Evolutionary conservation across 371 early-diverging fungal species (phyloP).

Genomic region (Syncephalastrum monosporum): DNA sequence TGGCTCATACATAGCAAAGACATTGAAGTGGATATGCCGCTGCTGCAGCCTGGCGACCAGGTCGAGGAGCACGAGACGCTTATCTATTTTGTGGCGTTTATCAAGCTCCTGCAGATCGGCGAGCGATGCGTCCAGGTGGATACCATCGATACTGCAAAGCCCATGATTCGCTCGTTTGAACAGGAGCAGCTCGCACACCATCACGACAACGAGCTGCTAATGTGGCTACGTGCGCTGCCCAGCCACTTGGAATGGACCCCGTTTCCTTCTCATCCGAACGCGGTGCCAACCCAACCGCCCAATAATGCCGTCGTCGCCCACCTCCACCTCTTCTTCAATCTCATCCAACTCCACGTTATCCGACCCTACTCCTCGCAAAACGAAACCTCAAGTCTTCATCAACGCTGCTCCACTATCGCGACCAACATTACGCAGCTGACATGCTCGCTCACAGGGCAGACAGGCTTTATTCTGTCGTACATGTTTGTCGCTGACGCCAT

Average conservation of each 20-base stretch:
- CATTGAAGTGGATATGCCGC: constrained; percentile 27
- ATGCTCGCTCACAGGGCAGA: constrained; percentile 18
- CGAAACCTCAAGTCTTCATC: constrained; percentile 10
- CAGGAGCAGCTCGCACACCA: constrained; percentile 28
- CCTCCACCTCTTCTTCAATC: constrained; percentile 26
- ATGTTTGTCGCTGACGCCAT: constrained; percentile 29
- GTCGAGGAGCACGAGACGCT: constrained; percentile 23
- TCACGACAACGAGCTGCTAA: constrained; percentile 20
- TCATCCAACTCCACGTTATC: constrained; percentile 18
- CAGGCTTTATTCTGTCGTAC: constrained; percentile 18
- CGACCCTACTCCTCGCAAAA: constrained; percentile 17
- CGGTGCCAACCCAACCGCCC: constrained; percentile 29
- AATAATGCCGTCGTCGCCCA: constrained; percentile 28
- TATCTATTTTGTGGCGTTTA: constrained; percentile 27
- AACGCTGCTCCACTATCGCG: constrained; percentile 26
- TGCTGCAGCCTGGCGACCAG: constrained; percentile 29
- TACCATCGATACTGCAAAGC: constrained; percentile 7
- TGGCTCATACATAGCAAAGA: constrained; percentile 22
- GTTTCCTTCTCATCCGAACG: constrained; percentile 16
- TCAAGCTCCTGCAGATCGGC: constrained; percentile 27
- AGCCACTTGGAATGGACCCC: constrained; percentile 35
- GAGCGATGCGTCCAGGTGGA: constrained; percentile 25
- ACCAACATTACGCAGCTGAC: constrained; percentile 28
- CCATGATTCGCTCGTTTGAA: constrained; percentile 16
- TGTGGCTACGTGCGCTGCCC: constrained; percentile 30